Conservation (phyloP, 1,139 yeast genomes). For the Pichia sp. region DNA sequence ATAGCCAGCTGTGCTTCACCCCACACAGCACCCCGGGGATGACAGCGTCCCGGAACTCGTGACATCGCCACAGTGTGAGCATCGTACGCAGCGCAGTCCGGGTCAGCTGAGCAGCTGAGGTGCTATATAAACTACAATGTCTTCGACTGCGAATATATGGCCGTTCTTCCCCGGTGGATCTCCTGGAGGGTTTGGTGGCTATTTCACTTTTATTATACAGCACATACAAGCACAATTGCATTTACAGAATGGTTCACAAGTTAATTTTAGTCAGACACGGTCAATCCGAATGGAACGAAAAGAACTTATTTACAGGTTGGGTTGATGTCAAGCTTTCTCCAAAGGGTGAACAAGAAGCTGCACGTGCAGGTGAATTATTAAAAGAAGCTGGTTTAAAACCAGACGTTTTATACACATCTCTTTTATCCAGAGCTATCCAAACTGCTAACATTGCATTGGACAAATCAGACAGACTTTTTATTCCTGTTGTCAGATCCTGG, state of each 20-base stretch:
- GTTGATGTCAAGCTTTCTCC: slow-evolving; percentile 87
- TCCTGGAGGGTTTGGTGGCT: no score
- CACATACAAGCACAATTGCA: no score
- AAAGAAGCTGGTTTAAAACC: slow-evolving; percentile 82
- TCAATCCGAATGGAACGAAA: slow-evolving; percentile 98
- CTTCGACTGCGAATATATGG: no score
- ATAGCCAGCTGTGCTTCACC: no score
- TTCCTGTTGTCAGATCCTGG: slow-evolving; percentile 95
- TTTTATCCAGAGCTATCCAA: slow-evolving; percentile 92
- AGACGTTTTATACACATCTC: slow-evolving; percentile 86
- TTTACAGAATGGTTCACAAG: slow-evolving; percentile 59
- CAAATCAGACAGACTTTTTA: slow-evolving; percentile 80
- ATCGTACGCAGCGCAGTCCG: no score
- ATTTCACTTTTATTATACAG: no score
- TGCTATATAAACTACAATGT: no score
- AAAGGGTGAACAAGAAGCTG: slow-evolving; percentile 84
- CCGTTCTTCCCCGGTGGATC: no score
- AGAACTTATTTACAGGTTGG: slow-evolving; percentile 99
- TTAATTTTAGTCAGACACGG: slow-evolving; percentile 93
- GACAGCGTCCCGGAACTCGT: no score
- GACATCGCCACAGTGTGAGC: no score
- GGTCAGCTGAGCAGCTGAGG: no score
- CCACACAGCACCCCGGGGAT: no score
- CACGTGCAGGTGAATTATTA: slow-evolving; percentile 87
- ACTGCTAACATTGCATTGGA: slow-evolving; percentile 95